Evolutionary conservation across 148 eudicot species (phyloP), one percentile per base, ranked within the genome.

Genomic region (Spergularia bocconei): DNA sequence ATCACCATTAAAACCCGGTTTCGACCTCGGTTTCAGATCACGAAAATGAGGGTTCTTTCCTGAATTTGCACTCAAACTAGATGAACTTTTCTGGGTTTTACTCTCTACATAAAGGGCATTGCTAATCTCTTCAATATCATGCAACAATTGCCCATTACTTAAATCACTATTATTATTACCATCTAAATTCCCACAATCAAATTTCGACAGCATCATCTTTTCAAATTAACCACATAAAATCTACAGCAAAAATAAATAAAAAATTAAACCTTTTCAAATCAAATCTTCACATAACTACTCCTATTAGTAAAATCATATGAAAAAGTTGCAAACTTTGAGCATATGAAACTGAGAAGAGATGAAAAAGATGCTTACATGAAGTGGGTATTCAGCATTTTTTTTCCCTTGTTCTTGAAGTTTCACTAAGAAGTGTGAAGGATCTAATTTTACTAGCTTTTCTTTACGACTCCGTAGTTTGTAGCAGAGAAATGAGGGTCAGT

Each of bases 121-220:
- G 73, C 97, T 87, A 71, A 88, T 84, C 77, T 87, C 89, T 74
- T 92, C 87, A 79, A 92, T 85, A 67, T 90, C 95, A 75, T 73
- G 85, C 78, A 92, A 81, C 10, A 92, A 82, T 82, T 81, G 81
- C 52, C 87, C 90, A 81, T 79, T 82, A 71, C 79, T 73, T 21
- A 70, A 66, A 61, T 83, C 79, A 64, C 72, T 81, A 51, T 84
- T 73, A 51, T 84, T 71, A 59, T 75, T 80, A 67, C 15, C 75
- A 60, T 71, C 78, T 14, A 51, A 47, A 56, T 58, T 77, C 54
- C 67, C 78, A 82, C 73, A 83, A 71, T 86, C 86, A 52, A 67
- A 70, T 9, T 70, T 71, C 10, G 86, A 75, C 10, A 77, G 72
- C 83, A 84, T 69, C 79, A 71, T 78, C 77, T 77, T 80, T 52